Base-by-base conservation (phyloP, 768 basidiomycete genomes). In the Phylloporus sp. region DNA sequence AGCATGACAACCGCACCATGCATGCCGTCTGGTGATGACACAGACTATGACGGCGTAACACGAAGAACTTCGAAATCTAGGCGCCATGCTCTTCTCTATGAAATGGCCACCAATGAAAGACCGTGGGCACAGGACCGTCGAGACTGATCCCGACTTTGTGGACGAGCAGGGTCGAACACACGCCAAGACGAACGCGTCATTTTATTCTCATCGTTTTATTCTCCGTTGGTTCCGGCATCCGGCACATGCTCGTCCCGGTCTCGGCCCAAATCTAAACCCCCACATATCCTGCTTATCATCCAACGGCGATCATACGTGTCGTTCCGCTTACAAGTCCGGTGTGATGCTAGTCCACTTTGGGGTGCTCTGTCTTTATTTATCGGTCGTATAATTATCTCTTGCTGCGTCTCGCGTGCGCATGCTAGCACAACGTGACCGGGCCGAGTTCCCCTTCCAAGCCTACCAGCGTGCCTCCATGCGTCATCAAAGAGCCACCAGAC, bases 301-400 rank as follows among this genome's bases (percentile, higher is more conserved):
- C 13, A 29, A 29, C 52, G 52, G 52, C 52, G 41, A 43, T 53
- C 40, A 53, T 47, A 9, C 14, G 18, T n/a, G 15, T 36, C 36
- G 26, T 26, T 9, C 34, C 15, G 5, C 36, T 20, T 36, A 39
- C 38, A 33, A 22, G 33, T 32, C n/a, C 6, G 10, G 41, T 20
- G 13, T 23, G 22, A 18, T 32, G 38, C 23, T 20, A 14, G 13
- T 5, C 50, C 14, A 4, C 18, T 40, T 53, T 46, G 17, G 42
- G 32, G 9, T 10, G 23, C 9, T 9, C 22, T 32, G 9, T 38
- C 13, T 37, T 9, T 18, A 8, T 26, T 36, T 31, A 21, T 31
- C 24, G 15, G 32, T 52, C 42, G 35, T 27, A 39, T 44, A 6
- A 39, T 26, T 31, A 4, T 21, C 13, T 29, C n/a, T 40, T 5